Evolutionary conservation across 2,329 filamentous ascomycete genomes (phyloP).

Genomic region (Thielaviopsis populi): DNA sequence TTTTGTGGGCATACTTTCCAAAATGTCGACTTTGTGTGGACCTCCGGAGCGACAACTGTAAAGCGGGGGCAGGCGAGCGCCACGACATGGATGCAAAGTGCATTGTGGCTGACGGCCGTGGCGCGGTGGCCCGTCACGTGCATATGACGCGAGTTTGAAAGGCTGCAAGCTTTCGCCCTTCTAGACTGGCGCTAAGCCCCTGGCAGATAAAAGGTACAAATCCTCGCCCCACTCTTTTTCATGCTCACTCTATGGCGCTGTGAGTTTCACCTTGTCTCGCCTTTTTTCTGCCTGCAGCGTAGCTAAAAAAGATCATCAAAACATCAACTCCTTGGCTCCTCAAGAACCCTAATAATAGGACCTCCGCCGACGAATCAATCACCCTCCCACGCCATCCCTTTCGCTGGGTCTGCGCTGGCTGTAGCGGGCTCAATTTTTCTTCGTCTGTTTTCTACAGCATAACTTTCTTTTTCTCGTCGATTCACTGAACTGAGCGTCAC

Average conservation of each 20-base stretch:
- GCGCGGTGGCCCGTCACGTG: slow-evolving; percentile 9
- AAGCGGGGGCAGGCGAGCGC: background rate
- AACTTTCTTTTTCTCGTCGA: background rate
- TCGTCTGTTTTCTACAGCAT: background rate
- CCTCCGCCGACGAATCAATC: background rate
- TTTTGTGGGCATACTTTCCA: slow-evolving; percentile 15
- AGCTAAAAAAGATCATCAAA: slow-evolving; percentile 5
- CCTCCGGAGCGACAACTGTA: background rate
- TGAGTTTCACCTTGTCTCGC: slow-evolving; percentile 6
- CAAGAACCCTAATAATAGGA: slow-evolving; percentile 5
- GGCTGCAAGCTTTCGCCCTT: slow-evolving; percentile 4
- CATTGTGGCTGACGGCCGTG: background rate
- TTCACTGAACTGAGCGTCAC: background rate
- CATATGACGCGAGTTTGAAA: slow-evolving; percentile 4
- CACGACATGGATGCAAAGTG: background rate
- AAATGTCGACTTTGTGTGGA: slow-evolving; percentile 16
- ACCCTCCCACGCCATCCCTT: slow-evolving; percentile 2
- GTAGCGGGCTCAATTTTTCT: background rate
- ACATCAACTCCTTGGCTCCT: slow-evolving; percentile 3
- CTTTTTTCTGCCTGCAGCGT: background rate
- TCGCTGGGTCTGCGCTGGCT: background rate
- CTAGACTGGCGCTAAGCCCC: slow-evolving; percentile 10
- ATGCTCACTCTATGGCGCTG: too few species aligned
- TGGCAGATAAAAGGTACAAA: slow-evolving; percentile 14
- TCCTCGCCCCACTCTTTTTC: slow-evolving; percentile 12